Percentiles rank a stretch among this genome's conserved stretches.
phyloP scores from a whole-genome alignment of 305 asterid genomes.

The Rubia peregrina region DNA sequence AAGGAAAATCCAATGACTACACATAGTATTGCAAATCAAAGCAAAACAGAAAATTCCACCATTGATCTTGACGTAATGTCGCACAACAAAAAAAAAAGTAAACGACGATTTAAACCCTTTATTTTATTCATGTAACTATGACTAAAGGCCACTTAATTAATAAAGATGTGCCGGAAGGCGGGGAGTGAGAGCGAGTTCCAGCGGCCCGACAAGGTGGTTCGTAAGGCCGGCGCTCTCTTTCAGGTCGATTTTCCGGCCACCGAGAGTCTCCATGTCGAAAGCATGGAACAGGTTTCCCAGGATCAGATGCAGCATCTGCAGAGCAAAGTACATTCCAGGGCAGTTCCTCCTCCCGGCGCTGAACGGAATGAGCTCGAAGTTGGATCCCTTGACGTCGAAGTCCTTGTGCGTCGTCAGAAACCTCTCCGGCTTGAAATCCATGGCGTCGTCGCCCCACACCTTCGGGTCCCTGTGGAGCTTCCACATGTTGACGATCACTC shows the following conservation, averaged over 20 bases:
- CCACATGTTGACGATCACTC: slow-evolving; percentile 5
- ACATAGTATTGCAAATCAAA: background rate
- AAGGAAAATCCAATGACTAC: background rate
- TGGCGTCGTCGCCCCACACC: background rate
- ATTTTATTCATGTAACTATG: background rate
- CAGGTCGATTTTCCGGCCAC: background rate
- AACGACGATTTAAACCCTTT: background rate
- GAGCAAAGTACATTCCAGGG: slow-evolving; percentile 1
- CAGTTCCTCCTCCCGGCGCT: slow-evolving; percentile 1
- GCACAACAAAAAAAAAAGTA: background rate
- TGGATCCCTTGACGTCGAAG: background rate
- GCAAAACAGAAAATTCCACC: background rate
- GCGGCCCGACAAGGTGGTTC: slow-evolving; percentile 7
- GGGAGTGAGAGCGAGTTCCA: background rate
- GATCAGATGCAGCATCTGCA: slow-evolving; percentile 4
- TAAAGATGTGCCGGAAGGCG: slow-evolving; percentile 5
- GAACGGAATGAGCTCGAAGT: slow-evolving; percentile 4
- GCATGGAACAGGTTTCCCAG: background rate
- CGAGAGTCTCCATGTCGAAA: background rate
- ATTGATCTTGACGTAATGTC: background rate
- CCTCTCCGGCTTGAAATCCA: background rate
- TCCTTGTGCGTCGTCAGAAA: slow-evolving; percentile 1
- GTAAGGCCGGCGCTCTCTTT: slow-evolving; percentile 6
- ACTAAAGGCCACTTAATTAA: background rate
- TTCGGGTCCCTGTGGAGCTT: background rate